Evolutionary conservation across 164 flowering plant species (phyloP).

Genomic region (Piper longum): DNA sequence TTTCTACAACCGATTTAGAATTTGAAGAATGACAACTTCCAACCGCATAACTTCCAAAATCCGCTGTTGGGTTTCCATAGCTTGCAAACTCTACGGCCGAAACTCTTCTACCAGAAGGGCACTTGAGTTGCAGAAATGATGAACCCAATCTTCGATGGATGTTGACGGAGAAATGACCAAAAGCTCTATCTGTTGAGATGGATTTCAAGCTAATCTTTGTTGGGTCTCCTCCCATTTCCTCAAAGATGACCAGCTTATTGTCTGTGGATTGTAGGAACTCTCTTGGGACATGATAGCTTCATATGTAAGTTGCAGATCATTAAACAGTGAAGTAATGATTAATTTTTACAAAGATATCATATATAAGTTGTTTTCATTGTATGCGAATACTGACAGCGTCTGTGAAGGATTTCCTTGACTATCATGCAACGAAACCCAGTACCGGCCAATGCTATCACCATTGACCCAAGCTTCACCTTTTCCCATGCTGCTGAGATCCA

Average conservation of each 20-base stretch:
- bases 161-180: background rate
- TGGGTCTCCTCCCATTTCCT: slow-evolving; percentile 63
- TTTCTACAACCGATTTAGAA: slow-evolving; percentile 28
- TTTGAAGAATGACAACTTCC: slow-evolving; percentile 41
- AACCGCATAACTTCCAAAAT: slow-evolving; percentile 24
- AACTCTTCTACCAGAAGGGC: slow-evolving; percentile 28
- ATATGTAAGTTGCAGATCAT: background rate
- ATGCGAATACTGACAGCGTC: slow-evolving; percentile 22
- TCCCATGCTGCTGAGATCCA: slow-evolving; percentile 50
- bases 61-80: slow-evolving; percentile 49
- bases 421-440: slow-evolving; percentile 49
- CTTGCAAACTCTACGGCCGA: slow-evolving; percentile 47
- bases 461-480: slow-evolving; percentile 81
- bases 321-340: background rate
- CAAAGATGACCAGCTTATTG: slow-evolving; percentile 53
- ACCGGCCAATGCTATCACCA: slow-evolving; percentile 64
- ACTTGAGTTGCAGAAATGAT: slow-evolving; percentile 19
- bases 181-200: slow-evolving; percentile 10
- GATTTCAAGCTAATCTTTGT: slow-evolving; percentile 36
- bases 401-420: slow-evolving; percentile 34
- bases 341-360: background rate
- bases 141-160: background rate
- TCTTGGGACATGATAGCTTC: slow-evolving; percentile 70
- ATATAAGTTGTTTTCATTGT: background rate
- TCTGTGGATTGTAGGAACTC: slow-evolving; percentile 46